A percentile compares a stretch with the other conserved stretches of the same genome.
Conservation (phyloP, 225 moss, liverwort and hornwort genomes). For the Anthoceros angustus region DNA sequence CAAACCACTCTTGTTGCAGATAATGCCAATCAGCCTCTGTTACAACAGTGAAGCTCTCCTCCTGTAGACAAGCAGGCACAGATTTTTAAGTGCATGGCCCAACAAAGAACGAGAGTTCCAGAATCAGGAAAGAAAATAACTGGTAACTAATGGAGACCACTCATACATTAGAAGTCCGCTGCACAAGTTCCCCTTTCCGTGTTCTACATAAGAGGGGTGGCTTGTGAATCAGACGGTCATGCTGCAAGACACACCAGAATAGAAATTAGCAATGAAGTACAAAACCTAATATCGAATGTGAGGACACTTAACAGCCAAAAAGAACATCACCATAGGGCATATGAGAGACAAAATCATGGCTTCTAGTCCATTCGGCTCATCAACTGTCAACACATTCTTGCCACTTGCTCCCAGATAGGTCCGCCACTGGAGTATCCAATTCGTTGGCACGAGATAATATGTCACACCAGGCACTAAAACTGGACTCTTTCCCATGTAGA, state of each 20-base stretch:
- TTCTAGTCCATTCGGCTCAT: conserved; percentile 97
- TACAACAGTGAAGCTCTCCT: conserved; percentile 70
- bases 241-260: conserved; percentile 21
- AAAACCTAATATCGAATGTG: neutral
- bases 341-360: conserved; percentile 95
- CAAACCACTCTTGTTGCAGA: conserved; percentile 88
- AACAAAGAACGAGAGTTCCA: neutral
- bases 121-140: neutral
- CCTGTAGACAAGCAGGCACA: conserved; percentile 33
- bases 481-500: conserved; percentile 57
- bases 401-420: conserved; percentile 87
- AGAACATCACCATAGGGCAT: conserved; percentile 68
- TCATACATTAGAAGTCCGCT: conserved; percentile 57
- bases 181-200: conserved; percentile 78
- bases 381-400: conserved; percentile 80
- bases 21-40: conserved; percentile 75
- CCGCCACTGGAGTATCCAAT: conserved; percentile 84
- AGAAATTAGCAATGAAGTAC: neutral
- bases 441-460: conserved; percentile 80
- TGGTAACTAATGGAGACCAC: conserved; percentile 8
- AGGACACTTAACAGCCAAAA: neutral
- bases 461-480: conserved; percentile 47
- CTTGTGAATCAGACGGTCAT: conserved; percentile 86
- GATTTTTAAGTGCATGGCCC: neutral
- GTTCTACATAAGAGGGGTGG: conserved; percentile 61